These are phyloP conservation scores for Cladophialophora bantiana DNA, from an alignment of 2,329 filamentous ascomycete species.

Conservation along the genomic window DNA sequence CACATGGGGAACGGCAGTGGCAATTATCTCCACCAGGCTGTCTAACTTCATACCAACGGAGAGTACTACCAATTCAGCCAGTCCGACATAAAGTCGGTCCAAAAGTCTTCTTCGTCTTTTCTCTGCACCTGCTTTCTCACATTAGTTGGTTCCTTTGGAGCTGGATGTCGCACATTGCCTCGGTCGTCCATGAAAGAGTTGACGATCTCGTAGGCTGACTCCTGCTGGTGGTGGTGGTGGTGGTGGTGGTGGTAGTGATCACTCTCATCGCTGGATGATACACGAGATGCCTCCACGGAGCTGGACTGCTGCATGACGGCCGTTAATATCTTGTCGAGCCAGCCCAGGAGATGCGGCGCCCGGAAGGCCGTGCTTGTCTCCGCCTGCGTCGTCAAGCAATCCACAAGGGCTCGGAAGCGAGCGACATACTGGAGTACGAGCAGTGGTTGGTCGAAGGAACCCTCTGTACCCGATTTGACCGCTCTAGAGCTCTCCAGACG, in stretches of 20 bases:
- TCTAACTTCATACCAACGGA: too few relatives aligned
- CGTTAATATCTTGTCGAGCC: slow-evolving; percentile 28
- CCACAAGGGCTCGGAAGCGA: slow-evolving; percentile 15
- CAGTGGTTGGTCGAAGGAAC: neutral
- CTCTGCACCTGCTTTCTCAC: neutral
- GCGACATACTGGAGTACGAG: slow-evolving; percentile 15
- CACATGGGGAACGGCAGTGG: too few relatives aligned
- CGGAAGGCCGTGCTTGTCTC: neutral
- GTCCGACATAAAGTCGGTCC: slow-evolving; percentile 34
- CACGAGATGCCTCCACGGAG: neutral
- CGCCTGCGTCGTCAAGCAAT: neutral
- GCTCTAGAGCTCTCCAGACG: slow-evolving; percentile 14
- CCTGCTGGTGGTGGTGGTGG: neutral
- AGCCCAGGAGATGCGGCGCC: slow-evolving; percentile 19
- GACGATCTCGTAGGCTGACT: slow-evolving; percentile 31
- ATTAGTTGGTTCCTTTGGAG: neutral
- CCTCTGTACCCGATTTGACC: neutral
- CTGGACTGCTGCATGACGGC: slow-evolving; percentile 16
- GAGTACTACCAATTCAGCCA: slow-evolving; percentile 29
- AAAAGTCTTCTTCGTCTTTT: slow-evolving; percentile 19
- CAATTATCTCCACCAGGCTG: too few relatives aligned
- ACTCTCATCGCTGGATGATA: neutral
- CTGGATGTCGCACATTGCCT: neutral
- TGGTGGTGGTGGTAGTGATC: neutral
- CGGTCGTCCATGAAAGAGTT: slow-evolving; percentile 29